Conservation (phyloP, 768 basidiomycete genomes). For the Mycena chlorophos region DNA sequence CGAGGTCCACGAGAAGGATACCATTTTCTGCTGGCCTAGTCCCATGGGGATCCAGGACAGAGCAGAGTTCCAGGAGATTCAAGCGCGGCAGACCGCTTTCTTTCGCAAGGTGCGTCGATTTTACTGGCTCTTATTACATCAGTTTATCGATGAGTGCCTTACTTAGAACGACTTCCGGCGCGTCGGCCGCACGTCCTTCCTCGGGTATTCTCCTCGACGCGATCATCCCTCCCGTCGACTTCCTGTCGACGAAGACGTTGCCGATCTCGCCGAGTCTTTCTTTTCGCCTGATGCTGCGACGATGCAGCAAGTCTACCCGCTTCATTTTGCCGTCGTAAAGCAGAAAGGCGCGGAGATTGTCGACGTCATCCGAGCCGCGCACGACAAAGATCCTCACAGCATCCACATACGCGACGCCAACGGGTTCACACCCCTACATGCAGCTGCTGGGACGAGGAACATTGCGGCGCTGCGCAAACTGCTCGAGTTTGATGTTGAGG, state of each 20-base stretch:
- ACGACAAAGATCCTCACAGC: constrained; percentile 10
- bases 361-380: constrained; percentile 2
- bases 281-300: background rate
- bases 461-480: constrained; percentile 14
- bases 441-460: constrained; percentile 9
- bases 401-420: constrained; percentile 15
- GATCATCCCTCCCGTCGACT: constrained; percentile 25
- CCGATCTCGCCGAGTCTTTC: constrained; percentile 2
- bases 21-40: constrained; percentile 27
- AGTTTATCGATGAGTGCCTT: background rate
- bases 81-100: constrained; percentile 5
- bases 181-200: constrained; percentile 27
- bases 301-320: constrained; percentile 5
- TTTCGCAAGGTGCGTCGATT: constrained; percentile 6
- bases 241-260: constrained; percentile 5
- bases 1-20: constrained; percentile 19
- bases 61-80: background rate
- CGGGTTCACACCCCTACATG: constrained; percentile 20
- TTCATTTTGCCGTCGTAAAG: constrained; percentile 10
- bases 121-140: background rate
- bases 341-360: constrained; percentile 5
- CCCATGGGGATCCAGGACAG: constrained; percentile 38
- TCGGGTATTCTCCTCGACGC: constrained; percentile 24
- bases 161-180: constrained; percentile 29
- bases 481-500: constrained; percentile 13